These are phyloP conservation scores for Adiantum capillusveneris DNA, from an alignment of 75 land plant genomes.

Conservation along the genomic window DNA sequence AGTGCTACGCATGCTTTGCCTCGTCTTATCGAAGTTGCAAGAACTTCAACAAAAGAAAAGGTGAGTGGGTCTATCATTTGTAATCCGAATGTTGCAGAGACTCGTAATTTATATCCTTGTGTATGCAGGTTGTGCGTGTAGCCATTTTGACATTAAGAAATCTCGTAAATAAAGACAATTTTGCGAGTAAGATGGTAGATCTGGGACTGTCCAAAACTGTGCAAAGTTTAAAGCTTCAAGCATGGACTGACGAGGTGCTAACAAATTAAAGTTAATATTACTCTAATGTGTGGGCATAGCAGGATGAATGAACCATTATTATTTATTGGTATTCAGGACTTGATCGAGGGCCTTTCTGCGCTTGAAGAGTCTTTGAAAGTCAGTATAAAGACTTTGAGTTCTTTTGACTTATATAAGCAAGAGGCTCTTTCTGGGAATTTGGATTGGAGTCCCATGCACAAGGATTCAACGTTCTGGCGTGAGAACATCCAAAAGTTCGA, in stretches of 20 bases:
- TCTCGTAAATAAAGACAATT: slow-evolving; percentile 52
- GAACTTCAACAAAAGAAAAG: slow-evolving; percentile 90
- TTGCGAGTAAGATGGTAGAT: slow-evolving; percentile 90
- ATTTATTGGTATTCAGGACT: slow-evolving; percentile 41
- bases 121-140: slow-evolving; percentile 81
- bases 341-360: slow-evolving; percentile 61
- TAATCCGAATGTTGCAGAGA: no score
- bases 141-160: slow-evolving; percentile 65
- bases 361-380: slow-evolving; percentile 75
- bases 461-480: slow-evolving; percentile 88
- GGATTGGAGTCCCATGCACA: slow-evolving; percentile 97
- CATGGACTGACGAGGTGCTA: slow-evolving; percentile 95
- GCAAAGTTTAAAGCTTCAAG: slow-evolving; percentile 80
- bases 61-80: slow-evolving; percentile 17
- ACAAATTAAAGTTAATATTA: no score
- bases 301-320: no score
- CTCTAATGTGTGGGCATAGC: no score
- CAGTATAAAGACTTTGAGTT: slow-evolving; percentile 75
- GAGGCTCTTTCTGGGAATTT: slow-evolving; percentile 83
- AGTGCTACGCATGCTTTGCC: slow-evolving; percentile 57
- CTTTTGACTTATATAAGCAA: slow-evolving; percentile 92
- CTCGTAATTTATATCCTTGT: no score
- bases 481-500: slow-evolving; percentile 83
- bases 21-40: slow-evolving; percentile 73
- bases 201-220: slow-evolving; percentile 84